Percentiles rank a stretch among this genome's conserved stretches.
Evolutionary conservation across 2,329 filamentous ascomycete genomes (phyloP).

Genomic region (Penicillium sp.): DNA sequence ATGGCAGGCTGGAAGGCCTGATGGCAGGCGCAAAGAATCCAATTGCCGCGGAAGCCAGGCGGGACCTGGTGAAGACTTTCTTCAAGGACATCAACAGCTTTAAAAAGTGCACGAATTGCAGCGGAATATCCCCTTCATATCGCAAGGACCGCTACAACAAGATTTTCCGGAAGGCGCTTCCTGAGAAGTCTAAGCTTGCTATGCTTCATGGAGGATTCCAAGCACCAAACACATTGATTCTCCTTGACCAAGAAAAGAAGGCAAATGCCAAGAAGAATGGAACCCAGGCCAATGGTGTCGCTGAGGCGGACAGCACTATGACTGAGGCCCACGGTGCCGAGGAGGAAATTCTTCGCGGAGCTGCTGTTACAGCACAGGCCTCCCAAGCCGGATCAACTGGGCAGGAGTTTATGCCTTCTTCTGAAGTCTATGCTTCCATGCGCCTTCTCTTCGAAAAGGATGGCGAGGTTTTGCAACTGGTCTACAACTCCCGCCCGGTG

Average conservation of each 20-base stretch:
- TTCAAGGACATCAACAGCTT: conserved; percentile 69
- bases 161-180: conserved; percentile 83
- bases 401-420: conserved; percentile 78
- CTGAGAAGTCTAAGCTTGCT: conserved; percentile 71
- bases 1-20: conserved; percentile 45
- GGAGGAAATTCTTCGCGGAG: conserved; percentile 59
- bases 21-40: conserved; percentile 72
- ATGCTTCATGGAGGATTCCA: conserved; percentile 73
- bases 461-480: conserved; percentile 75
- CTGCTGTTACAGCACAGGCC: conserved; percentile 39
- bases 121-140: conserved; percentile 75
- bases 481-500: conserved; percentile 77
- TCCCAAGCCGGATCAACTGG: conserved; percentile 39
- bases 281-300: conserved; percentile 8
- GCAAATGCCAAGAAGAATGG: conserved; percentile 38
- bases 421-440: conserved; percentile 80
- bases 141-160: conserved; percentile 91
- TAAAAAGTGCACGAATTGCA: conserved; percentile 69
- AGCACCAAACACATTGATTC: conserved; percentile 68
- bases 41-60: conserved; percentile 74
- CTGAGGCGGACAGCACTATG: conserved; percentile 38
- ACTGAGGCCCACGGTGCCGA: conserved; percentile 60
- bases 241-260: conserved; percentile 53
- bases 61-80: conserved; percentile 78
- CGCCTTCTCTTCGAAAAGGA: conserved; percentile 83